Evolutionary conservation across 192 early-diverging fungal genomes (phyloP), one percentile per base, ranked within the genome.

Genomic region (Coemansia reversa): DNA sequence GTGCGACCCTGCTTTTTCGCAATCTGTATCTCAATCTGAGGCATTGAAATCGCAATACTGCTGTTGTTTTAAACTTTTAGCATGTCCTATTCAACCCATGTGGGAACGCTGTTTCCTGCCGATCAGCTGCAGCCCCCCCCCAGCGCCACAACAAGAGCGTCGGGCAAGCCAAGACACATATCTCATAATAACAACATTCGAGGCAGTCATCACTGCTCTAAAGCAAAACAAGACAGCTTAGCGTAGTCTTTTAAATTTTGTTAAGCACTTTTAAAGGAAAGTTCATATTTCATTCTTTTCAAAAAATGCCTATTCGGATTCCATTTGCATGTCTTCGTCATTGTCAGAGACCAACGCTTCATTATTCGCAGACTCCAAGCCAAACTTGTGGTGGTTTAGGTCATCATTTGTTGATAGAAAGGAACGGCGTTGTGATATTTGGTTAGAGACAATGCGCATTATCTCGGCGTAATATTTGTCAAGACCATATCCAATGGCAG

Each of bases 401-500:
- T 63, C 67, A 19, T 23, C 22, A 24, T 23, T 23, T 50, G 33
- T n/a, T 12, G 29, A 30, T 6, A 24, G 9, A 24, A 51, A 32
- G 20, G 8, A 24, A 28, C 24, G 30, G 22, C 28, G 16, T 30
- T 59, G 45, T 0, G 20, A 57, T 18, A 62, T 35, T 14, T 70
- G 59, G 19, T 73, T 70, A 8, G 45, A 57, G 22, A 79, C 70
- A 9, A 68, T 73, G 27, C 67, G 70, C 60, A 74, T 11, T 6
- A 72, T 60, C 67, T 79, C 76, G 4, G 60, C 39, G 50, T 74
- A 79, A 48, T 74, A 79, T 7, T 39, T 54, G 2, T 50, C 47
- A 27, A 76, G 54, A n/a, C 68, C 65, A 55, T 55, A 51, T 16
- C 58, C 57, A 4, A 76, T 63, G 14, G 68, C 74, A 6, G 63